Base-by-base conservation (phyloP, 495 filamentous ascomycete species). In the Trichoderma asperelloides region DNA sequence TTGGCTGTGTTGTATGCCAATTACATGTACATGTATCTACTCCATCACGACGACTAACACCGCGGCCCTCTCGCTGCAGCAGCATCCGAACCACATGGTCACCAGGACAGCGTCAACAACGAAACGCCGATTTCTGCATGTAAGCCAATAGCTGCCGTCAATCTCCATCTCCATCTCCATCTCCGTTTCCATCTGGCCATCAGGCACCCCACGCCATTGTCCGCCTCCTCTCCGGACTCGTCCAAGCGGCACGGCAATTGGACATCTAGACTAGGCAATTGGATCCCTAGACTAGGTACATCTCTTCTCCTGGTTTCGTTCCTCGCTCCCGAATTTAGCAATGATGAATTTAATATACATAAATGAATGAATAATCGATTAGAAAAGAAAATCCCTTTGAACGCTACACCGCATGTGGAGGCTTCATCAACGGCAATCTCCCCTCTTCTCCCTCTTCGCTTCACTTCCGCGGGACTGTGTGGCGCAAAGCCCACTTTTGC, bases 401-500 rank as follows among this genome's bases (percentile, higher is more conserved):
- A 18, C 12, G 41, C 41, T 45, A 45, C 41, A 16, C 4, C 16
- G 1, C 11, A 45, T 45, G 9, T 45, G 18, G 41, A 45, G 5
- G 33, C 33, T 7, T 37, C 33, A 37, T 37, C 33, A 7, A 37
- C 33, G 33, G 2, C 33, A 37, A 37, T 7, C 13, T 18, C n/a
- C 47, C n/a, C 47, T n/a, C 16, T 3, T n/a, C 47, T n/a, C 5
- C 16, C 47, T 49, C 45, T 21, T n/a, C n/a, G 55, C 12, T 60
- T 60, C 55, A 28, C 21, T 28, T 13, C 55, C 55, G n/a, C 33
- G 33, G 33, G 33, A 37, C 33, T 2, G 1, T 18, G 41, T 55
- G 55, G 55, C 23, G 55, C 9, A n/a, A n/a, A 60, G 25, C 27
- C 55, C 55, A 60, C 55, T 60, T 60, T 60, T 60, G 55, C 55